Evolutionary conservation across 352 stramenopile species (phyloP).

Genomic region (Pythium aristosporum): DNA sequence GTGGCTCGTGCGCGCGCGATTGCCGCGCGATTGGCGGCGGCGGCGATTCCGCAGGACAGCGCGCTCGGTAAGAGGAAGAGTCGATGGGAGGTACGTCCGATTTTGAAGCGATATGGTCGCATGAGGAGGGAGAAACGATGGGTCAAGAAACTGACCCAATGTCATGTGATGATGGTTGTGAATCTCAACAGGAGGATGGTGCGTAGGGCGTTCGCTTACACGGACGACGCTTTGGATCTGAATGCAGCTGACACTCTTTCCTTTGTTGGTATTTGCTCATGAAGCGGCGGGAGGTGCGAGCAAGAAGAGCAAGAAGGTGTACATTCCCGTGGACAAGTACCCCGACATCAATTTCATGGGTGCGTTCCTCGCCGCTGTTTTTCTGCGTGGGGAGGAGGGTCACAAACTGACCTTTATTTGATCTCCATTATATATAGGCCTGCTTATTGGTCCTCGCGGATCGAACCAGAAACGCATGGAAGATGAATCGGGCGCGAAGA

Average conservation of each 20-base stretch:
- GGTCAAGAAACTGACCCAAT: constrained; percentile 7
- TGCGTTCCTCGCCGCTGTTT: constrained; percentile 14
- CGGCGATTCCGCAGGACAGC: constrained; percentile 62
- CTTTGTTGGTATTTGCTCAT: neutral
- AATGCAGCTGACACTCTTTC: neutral
- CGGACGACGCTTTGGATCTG: neutral
- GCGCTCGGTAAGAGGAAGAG: constrained; percentile 82
- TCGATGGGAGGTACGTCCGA: constrained; percentile 70
- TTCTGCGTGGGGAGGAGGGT: neutral
- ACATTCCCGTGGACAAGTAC: constrained; percentile 90
- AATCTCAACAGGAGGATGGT: constrained; percentile 45
- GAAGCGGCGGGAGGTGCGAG: constrained; percentile 15
- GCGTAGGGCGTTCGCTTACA: neutral
- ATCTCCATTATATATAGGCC: constrained; percentile 23
- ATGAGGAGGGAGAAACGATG: neutral
- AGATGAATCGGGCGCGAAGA: constrained; percentile 87
- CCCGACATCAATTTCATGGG: constrained; percentile 94
- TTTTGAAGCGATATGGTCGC: neutral
- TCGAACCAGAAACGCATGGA: constrained; percentile 93
- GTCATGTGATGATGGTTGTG: neutral
- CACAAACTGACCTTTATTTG: neutral
- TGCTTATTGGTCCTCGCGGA: constrained; percentile 89
- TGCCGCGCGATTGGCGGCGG: constrained; percentile 68
- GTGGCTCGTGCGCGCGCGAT: constrained; percentile 83
- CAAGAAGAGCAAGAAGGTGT: constrained; percentile 91